A percentile compares a stretch with the other conserved stretches of the same genome.
phyloP scores from a whole-genome alignment of 129 eudicot genomes.

The Pseudognaphalium luteoalbum region DNA sequence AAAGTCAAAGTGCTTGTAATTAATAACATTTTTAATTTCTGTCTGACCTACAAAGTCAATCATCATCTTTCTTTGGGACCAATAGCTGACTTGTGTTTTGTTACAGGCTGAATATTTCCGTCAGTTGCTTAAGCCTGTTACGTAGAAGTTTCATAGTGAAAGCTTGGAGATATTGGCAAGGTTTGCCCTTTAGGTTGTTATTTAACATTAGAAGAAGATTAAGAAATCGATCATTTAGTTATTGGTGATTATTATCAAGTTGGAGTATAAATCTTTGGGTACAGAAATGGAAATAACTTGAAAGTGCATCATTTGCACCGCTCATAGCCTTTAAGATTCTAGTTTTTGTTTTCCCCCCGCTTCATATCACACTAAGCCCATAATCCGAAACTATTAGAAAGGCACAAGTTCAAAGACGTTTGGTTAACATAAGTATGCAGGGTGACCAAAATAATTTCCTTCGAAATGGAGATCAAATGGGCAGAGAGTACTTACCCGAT shows the following conservation, averaged over 20 bases:
- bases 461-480: constrained; percentile 43
- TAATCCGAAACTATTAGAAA: constrained; percentile 17
- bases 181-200: constrained; percentile 26
- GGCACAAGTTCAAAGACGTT: constrained; percentile 13
- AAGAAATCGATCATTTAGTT: constrained; percentile 30
- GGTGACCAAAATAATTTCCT: constrained; percentile 36
- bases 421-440: constrained; percentile 50
- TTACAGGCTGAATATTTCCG: constrained; percentile 91
- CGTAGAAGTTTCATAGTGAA: constrained; percentile 55
- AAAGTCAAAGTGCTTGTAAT: constrained; percentile 2
- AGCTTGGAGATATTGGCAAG: constrained; percentile 35
- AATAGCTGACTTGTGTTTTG: constrained; percentile 20
- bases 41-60: constrained; percentile 25
- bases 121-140: constrained; percentile 91
- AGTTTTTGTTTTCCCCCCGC: constrained; percentile 5
- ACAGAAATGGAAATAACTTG: constrained; percentile 41
- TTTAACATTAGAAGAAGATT: constrained; percentile 29
- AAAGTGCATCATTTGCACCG: constrained; percentile 16
- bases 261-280: constrained; percentile 33
- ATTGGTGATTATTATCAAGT: constrained; percentile 27
- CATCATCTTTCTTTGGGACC: not conserved
- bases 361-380: constrained; percentile 23
- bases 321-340: constrained; percentile 27
- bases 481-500: constrained; percentile 39
- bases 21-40: not conserved